Base-by-base conservation (phyloP, 169 alveolate genomes). In the Plasmodium knowlesi region DNA sequence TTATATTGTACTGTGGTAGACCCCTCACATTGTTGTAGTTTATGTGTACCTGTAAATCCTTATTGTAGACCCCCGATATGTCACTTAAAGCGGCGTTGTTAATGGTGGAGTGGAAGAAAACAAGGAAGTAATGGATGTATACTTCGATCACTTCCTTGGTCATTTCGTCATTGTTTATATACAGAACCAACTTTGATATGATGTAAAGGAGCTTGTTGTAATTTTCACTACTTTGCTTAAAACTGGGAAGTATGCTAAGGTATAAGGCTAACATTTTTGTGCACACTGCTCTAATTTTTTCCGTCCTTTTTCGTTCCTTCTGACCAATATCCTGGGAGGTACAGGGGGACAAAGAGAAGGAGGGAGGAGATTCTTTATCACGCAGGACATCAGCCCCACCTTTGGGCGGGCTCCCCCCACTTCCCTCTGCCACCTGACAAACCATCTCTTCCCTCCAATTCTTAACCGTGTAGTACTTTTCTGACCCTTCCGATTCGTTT, bases 191-290 rank as follows among this genome's bases (percentile, higher is more conserved):
- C 57, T 82, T 91, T 0, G 95, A 91, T 30, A 91, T 74, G 54
- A 91, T 72, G 74, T 91, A 91, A 46, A 91, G 92, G 14, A 82
- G 12, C 57, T 82, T 91, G 3, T 14, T 25, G 46, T 91, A 91
- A 74, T 81, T 82, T 43, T 91, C 95, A 76, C 74, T 71, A 39
- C 22, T 72, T 71, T 72, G 83, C 76, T 91, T 82, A 80, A 91
- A 43, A 22, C 14, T 82, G 30, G 78, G 41, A 81, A 81, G 71
- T 71, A 53, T 91, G 25, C 57, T 82, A 16, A 91, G 83, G 57
- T 91, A 91, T 72, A 82, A 37, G 74, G 82, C 32, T 41, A 91
- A 16, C 41, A 81, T 32, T 91, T 91, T 81, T 82, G 46, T 53
- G 30, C 90, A 73, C 73, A 91, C 72, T 5, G 30, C 32, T 32